Percentiles rank a stretch among this genome's conserved stretches.
Evolutionary conservation across 805 yeast genomes (phyloP).

Genomic region (Lipomyces sp.): DNA sequence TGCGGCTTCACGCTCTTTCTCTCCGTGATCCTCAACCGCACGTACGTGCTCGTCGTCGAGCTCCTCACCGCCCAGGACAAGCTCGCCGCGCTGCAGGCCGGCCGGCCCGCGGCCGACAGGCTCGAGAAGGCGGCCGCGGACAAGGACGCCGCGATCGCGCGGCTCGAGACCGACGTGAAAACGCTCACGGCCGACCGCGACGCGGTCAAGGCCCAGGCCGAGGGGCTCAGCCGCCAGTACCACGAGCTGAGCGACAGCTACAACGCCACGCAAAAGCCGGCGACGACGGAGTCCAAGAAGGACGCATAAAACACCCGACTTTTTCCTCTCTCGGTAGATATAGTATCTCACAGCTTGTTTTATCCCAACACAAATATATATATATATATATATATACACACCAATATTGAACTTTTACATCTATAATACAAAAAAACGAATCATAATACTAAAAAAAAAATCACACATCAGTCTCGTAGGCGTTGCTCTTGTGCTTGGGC

Average conservation of each 20-base stretch:
- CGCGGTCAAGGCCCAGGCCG: conserved; percentile 70
- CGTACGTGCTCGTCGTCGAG: conserved; percentile 75
- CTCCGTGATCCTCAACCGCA: conserved; percentile 64
- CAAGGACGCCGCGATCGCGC: conserved; percentile 43
- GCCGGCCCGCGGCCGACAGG: conserved; percentile 8
- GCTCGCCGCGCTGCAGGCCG: conserved; percentile 38
- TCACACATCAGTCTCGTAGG: conserved; percentile 47
- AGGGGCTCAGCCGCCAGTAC: conserved; percentile 61
- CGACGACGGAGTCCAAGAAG: conserved; percentile 34
- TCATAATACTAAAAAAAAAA: too few relatives aligned
- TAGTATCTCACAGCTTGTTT: too few relatives aligned
- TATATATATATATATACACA: neutral
- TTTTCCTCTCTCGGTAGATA: too few relatives aligned
- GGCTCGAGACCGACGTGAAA: conserved; percentile 37
- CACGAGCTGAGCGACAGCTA: conserved; percentile 45
- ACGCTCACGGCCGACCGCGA: conserved; percentile 46
- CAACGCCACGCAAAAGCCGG: conserved; percentile 29
- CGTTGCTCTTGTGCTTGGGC: conserved; percentile 94
- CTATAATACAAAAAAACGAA: neutral
- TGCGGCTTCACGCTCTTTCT: conserved; percentile 93
- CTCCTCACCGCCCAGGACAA: conserved; percentile 60
- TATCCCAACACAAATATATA: too few relatives aligned
- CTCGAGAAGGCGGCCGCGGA: conserved; percentile 30
- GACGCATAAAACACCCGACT: conserved; percentile 20
- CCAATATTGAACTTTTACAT: neutral